phyloP scores from a whole-genome alignment of 1,139 yeast genomes.

The Candida tropicalis region DNA sequence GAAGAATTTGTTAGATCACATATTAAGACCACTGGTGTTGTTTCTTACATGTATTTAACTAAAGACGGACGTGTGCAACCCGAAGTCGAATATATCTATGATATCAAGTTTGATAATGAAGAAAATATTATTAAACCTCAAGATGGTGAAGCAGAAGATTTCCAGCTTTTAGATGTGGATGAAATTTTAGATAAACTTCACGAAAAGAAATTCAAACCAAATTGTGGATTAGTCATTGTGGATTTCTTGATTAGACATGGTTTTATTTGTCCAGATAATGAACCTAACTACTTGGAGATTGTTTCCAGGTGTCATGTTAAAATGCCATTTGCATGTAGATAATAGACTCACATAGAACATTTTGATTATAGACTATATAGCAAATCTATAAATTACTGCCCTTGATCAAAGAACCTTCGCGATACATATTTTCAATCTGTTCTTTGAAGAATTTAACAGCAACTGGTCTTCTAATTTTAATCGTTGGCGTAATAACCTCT shows the following conservation, averaged over 20 bases:
- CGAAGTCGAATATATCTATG: constrained; percentile 82
- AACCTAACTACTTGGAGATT: constrained; percentile 63
- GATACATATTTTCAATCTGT: constrained; percentile 31
- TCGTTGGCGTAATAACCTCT: constrained; percentile 72
- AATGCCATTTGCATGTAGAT: constrained; percentile 65
- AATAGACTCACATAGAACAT: not conserved
- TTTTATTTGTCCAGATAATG: constrained; percentile 57
- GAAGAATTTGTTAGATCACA: constrained; percentile 50
- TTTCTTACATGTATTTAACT: constrained; percentile 63
- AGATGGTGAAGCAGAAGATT: constrained; percentile 85
- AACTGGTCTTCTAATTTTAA: constrained; percentile 66
- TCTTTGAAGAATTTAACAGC: constrained; percentile 31
- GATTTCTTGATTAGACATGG: constrained; percentile 91
- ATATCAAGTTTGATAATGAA: constrained; percentile 57
- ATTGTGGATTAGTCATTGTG: constrained; percentile 76
- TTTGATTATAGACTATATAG: not conserved
- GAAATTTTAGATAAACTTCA: constrained; percentile 54
- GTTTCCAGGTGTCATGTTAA: constrained; percentile 62
- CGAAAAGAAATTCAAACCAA: constrained; percentile 77
- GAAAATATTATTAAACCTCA: constrained; percentile 65
- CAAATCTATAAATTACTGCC: constrained; percentile 18
- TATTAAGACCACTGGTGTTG: constrained; percentile 59
- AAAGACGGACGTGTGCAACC: constrained; percentile 73
- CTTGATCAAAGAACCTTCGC: constrained; percentile 50
- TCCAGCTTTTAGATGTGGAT: constrained; percentile 60